Evolutionary conservation across 139 green algal species (phyloP), one percentile per base, ranked within the genome.

Genomic region (Nannochloris sp.): DNA sequence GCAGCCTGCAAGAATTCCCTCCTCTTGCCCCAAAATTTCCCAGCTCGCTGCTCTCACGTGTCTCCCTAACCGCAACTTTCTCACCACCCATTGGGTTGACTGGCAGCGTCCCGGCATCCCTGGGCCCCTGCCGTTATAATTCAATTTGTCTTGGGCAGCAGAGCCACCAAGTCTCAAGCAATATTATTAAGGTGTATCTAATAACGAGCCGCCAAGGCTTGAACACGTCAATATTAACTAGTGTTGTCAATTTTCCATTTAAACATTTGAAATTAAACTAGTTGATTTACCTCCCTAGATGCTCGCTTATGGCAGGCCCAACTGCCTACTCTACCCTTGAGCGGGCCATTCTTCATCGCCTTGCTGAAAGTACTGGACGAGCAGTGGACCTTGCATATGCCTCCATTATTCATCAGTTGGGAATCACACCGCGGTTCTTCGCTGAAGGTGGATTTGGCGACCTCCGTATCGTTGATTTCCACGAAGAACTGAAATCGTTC

Each of bases 401-500:
- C 7, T 24, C 60, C 3, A n/a, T 73, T 13, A 67, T 79, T 23
- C 75, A 79, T 47, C 64, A 79, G 34, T 57, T 81, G 30, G 68
- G 72, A 30, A 46, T 81, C 29, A 72, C 58, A n/a, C 39, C 55
- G 23, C 61, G 37, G 12, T 80, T 73, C 37, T 82, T 82, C 44
- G 44, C 47, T 32, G 1, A 72, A 14, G 74, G 74, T 27, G 76
- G 72, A 6, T 81, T 74, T 68, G 77, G 73, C 14, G 64, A 77
- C 23, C 53, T 85, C 38, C 45, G 61, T 10, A 53, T 75, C 0
- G 58, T 85, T 0, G 54, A 81, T 24, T 76, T 85, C 27, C 61
- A 77, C 29, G 25, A 72, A 9, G 78, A 81, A 27, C 61, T 74
- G 13, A 25, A 61, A 10, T 6, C 36, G 15, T 77, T 82, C 30